phyloP scores from a whole-genome alignment of 2,329 filamentous ascomycete species.

The Xylariaceae sp. region DNA sequence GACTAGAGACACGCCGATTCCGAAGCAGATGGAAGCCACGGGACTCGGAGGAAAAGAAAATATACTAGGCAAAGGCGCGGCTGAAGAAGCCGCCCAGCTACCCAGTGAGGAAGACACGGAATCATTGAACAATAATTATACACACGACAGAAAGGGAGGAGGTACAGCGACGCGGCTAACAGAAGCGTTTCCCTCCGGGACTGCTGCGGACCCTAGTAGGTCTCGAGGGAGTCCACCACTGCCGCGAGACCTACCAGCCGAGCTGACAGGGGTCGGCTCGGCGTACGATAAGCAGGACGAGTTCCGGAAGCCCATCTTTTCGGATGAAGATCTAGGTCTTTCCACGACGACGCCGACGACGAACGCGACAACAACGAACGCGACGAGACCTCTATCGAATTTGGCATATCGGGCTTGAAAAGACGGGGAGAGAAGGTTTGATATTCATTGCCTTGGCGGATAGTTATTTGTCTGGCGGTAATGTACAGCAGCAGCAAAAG shows the following conservation, averaged over 20 bases:
- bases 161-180: conserved; percentile 25
- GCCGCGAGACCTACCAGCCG: conserved; percentile 20
- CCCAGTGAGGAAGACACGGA: conserved; percentile 6
- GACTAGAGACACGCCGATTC: background rate
- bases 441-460: no score
- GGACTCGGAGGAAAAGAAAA: background rate
- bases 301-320: conserved; percentile 21
- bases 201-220: no score
- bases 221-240: no score
- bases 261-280: conserved; percentile 25
- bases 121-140: conserved; percentile 15
- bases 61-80: background rate
- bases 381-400: background rate
- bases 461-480: no score
- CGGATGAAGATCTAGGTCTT: conserved; percentile 29
- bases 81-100: conserved; percentile 3
- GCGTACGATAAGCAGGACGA: conserved; percentile 26
- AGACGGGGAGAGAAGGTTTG: no score
- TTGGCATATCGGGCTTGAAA: background rate
- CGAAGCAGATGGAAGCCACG: conserved; percentile 8
- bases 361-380: conserved; percentile 20
- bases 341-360: conserved; percentile 16
- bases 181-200: conserved; percentile 18
- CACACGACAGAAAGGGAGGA: conserved; percentile 25
- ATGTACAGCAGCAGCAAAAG: no score